Base-by-base conservation (phyloP, 768 basidiomycete genomes). In the Tricholoma terreum region DNA sequence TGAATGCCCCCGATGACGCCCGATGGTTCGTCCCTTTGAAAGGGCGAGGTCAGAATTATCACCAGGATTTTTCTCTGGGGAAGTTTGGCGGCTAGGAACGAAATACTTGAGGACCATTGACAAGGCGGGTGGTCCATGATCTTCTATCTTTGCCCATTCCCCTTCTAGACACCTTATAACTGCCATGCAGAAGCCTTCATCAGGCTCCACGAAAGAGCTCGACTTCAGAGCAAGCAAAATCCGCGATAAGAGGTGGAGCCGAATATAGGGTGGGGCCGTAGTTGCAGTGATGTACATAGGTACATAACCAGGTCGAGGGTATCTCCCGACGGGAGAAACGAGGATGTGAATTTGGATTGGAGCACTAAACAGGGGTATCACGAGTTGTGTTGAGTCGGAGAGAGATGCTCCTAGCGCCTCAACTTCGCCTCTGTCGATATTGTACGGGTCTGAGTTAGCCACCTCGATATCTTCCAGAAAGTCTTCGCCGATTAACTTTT, bases 281-380 rank as follows among this genome's bases (percentile, higher is more conserved):
- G 73, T 65, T 1, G 91, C 92, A 1, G 86, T 80, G 53, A 96
- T 67, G 67, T 87, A 96, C 72, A 94, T 83, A 0, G 91, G 84
- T 0, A 86, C 82, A 55, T 84, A 81, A 19, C 70, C 73, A 66
- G 75, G 65, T 61, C 79, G 57, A 63, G 79, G 64, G 71, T 82
- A 69, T 0, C 69, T 69, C 21, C 80, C 78, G 19, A 74, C 67
- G 4, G 72, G 58, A 22, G 84, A 80, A 21, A 86, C 73, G 24
- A 92, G 64, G 50, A 95, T 71, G 60, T 92, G 86, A 1, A 95
- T 75, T 38, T 80, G 70, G 31, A 94, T 72, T 4, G 84, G 85
- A 5, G 81, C 84, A 56, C 78, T 83, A 66, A 85, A 86, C 14
- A 87, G 73, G 1, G 87, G 85, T 69, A 90, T 77, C n/a, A 79